A percentile compares a stretch with the other conserved stretches of the same genome.
Conservation (phyloP, 495 filamentous ascomycete species). For the Achaetomiella virescens region DNA sequence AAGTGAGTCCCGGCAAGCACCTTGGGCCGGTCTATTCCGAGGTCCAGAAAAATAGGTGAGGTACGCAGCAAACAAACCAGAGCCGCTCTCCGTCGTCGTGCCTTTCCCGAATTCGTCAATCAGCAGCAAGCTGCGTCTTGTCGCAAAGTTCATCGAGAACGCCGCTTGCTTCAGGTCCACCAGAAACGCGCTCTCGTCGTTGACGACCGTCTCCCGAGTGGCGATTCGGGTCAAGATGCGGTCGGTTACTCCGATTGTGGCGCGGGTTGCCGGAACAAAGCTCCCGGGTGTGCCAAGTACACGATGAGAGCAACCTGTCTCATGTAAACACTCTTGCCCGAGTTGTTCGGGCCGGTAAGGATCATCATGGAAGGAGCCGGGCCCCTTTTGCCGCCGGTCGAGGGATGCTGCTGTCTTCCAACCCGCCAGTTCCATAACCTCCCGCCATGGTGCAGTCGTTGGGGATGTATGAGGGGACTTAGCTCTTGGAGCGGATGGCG, state of each 20-base stretch:
- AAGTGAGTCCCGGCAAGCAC: conserved; percentile 89
- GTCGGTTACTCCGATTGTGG: conserved; percentile 82
- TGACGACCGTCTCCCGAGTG: conserved; percentile 78
- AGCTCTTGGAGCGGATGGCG: conserved; percentile 87
- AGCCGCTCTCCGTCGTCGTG: conserved; percentile 74
- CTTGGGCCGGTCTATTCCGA: conserved; percentile 61
- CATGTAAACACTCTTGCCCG: conserved; percentile 93
- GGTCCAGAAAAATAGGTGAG: conserved; percentile 66
- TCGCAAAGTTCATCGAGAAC: conserved; percentile 69
- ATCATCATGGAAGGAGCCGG: conserved; percentile 65
- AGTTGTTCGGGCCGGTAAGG: conserved; percentile 91
- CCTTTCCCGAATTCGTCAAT: conserved; percentile 98
- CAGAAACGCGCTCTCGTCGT: conserved; percentile 87
- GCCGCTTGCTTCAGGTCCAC: conserved; percentile 87
- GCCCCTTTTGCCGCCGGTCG: conserved; percentile 12
- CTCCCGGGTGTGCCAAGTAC: conserved; percentile 91
- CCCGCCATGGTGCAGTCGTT: conserved; percentile 70
- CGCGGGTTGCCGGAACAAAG: conserved; percentile 76
- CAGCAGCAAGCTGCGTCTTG: conserved; percentile 69
- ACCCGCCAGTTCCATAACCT: conserved; percentile 41
- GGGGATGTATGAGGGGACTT: conserved; percentile 73
- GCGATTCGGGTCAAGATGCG: conserved; percentile 86
- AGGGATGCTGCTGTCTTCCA: neutral
- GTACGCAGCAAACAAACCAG: conserved; percentile 77
- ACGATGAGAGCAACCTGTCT: conserved; percentile 94